phyloP scores from a whole-genome alignment of 2,329 filamentous ascomycete genomes.

The Fusarium equiseti region DNA sequence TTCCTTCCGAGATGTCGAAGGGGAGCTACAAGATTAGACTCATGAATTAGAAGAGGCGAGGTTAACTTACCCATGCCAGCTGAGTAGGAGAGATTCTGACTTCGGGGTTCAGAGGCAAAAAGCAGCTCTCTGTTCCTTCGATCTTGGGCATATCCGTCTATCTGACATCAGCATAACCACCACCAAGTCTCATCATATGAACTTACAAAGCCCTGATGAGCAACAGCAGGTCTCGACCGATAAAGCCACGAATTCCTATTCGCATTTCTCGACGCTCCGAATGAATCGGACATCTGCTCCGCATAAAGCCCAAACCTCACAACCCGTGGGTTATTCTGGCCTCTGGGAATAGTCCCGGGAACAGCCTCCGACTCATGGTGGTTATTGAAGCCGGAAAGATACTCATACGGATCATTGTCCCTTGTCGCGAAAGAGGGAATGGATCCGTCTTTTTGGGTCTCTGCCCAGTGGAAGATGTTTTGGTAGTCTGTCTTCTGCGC shows the following conservation, averaged over 20 bases:
- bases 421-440: constrained; percentile 65
- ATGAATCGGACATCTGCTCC: constrained; percentile 59
- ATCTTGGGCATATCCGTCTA: constrained; percentile 43
- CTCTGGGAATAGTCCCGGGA: constrained; percentile 59
- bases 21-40: constrained; percentile 28
- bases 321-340: constrained; percentile 59
- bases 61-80: constrained; percentile 40
- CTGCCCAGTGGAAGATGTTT: constrained; percentile 68
- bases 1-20: constrained; percentile 56
- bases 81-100: constrained; percentile 45
- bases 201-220: constrained; percentile 48
- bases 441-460: constrained; percentile 68
- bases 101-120: constrained; percentile 40
- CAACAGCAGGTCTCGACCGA: constrained; percentile 48
- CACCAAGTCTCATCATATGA: rapidly evolving
- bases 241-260: constrained; percentile 52
- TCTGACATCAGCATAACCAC: background rate
- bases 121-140: constrained; percentile 45
- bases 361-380: constrained; percentile 58
- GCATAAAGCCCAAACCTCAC: constrained; percentile 55
- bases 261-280: constrained; percentile 48
- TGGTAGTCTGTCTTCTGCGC: constrained; percentile 55
- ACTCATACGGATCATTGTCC: constrained; percentile 61
- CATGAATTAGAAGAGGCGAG: rapidly evolving
- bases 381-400: constrained; percentile 68